Evolutionary conservation across 2,329 filamentous ascomycete species (phyloP).

Genomic region (Teratosphaeria pseudoeucalypti): DNA sequence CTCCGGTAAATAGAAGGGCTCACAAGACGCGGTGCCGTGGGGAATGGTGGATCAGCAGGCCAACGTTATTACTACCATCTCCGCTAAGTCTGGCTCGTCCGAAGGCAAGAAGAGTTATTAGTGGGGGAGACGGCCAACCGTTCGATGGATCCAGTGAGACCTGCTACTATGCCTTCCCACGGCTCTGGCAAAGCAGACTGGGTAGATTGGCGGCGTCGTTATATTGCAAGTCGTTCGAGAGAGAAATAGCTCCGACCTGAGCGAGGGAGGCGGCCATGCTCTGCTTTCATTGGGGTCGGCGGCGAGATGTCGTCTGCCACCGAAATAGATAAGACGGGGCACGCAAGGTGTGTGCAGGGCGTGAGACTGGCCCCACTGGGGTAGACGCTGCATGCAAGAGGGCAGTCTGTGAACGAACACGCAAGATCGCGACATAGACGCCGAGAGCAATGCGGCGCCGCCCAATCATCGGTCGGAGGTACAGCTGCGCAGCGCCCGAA

Average conservation of each 20-base stretch:
- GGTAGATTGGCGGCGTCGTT: background rate
- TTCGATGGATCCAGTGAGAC: background rate
- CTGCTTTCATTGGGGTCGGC: background rate
- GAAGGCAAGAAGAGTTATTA: background rate
- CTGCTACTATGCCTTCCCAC: background rate
- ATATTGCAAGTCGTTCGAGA: background rate
- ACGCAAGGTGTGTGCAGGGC: background rate
- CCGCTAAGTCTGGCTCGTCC: background rate
- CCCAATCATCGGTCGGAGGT: background rate
- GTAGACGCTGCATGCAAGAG: background rate
- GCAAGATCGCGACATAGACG: background rate
- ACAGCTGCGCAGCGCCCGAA: background rate
- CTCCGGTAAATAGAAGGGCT: background rate
- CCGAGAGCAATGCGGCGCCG: background rate
- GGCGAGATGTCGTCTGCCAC: background rate
- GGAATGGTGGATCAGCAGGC: background rate
- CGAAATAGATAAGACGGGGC: background rate
- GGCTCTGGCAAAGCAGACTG: background rate
- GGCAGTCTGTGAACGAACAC: background rate
- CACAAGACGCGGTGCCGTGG: background rate
- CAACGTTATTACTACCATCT: background rate
- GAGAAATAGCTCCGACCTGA: background rate
- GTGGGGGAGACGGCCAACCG: background rate
- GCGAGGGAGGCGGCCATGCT: background rate
- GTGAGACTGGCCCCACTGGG: background rate